These are phyloP conservation scores for Alternaria hordeiaustralica DNA, from an alignment of 2,329 filamentous ascomycete genomes.

Conservation along the genomic window DNA sequence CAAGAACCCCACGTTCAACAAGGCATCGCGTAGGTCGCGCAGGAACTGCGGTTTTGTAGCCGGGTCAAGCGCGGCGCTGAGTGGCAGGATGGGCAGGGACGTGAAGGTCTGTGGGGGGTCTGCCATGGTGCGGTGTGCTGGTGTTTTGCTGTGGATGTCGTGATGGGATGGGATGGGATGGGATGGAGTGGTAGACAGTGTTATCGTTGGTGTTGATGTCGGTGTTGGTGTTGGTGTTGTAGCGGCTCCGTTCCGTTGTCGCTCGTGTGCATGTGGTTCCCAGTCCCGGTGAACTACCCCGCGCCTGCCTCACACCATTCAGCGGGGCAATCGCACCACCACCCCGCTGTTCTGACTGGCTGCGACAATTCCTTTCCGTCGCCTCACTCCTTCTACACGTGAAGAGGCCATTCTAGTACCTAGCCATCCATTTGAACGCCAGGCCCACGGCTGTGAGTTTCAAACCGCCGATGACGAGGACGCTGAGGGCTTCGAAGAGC, in stretches of 20 bases:
- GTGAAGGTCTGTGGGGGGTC: conserved; percentile 62
- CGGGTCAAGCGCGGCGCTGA: conserved; percentile 68
- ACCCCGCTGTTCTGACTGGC: background rate
- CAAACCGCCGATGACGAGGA: conserved; percentile 35
- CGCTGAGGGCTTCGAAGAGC: conserved; percentile 29
- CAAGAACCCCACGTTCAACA: conserved; percentile 87
- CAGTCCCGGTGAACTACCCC: background rate
- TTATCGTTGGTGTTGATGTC: background rate
- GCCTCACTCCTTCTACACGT: background rate
- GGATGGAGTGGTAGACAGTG: background rate
- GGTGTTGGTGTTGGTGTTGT: background rate
- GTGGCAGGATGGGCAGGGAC: conserved; percentile 77
- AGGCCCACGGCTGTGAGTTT: conserved; percentile 41
- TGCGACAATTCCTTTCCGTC: background rate
- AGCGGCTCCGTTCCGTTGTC: background rate
- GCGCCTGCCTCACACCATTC: conserved; percentile 13
- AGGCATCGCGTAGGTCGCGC: conserved; percentile 71
- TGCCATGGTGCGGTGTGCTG: background rate
- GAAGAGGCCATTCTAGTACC: conserved; percentile 16
- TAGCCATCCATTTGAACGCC: conserved; percentile 34
- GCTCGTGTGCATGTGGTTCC: conserved; percentile 1
- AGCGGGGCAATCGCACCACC: conserved; percentile 30
- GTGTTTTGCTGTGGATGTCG: background rate
- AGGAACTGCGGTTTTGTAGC: conserved; percentile 78
- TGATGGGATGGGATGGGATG: too few relatives aligned